Percentiles rank a stretch among this genome's conserved stretches.
These are phyloP conservation scores for Globisporangium apiculatum DNA, from an alignment of 352 stramenopile species.

Conservation along the genomic window DNA sequence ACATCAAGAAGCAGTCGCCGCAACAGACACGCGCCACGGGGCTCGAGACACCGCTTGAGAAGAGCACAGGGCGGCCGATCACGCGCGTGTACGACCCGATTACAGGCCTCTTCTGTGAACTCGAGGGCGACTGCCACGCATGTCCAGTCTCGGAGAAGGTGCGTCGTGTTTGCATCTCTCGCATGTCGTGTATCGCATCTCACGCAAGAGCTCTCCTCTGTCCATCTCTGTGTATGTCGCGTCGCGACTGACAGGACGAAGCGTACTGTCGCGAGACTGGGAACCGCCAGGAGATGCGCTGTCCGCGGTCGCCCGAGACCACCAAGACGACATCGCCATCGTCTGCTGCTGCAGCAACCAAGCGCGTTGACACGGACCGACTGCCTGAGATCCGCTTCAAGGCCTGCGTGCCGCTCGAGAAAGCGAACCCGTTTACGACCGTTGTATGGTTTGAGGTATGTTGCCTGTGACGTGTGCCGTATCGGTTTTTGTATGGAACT, in stretches of 20 bases:
- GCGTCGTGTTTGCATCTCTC: background rate
- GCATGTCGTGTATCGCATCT: background rate
- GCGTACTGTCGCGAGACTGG: conserved; percentile 59
- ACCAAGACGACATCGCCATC: conserved; percentile 3
- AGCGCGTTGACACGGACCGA: background rate
- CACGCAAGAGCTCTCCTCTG: no score
- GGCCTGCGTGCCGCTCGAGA: conserved; percentile 36
- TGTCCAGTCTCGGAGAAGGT: conserved; percentile 47
- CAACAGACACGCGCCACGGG: background rate
- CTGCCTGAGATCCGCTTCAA: conserved; percentile 41
- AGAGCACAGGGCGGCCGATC: conserved; percentile 18
- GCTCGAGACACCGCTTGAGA: conserved; percentile 15
- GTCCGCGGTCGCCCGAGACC: conserved; percentile 17
- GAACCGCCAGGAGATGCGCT: conserved; percentile 62
- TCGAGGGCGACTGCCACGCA: conserved; percentile 44
- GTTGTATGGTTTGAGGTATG: conserved; percentile 75
- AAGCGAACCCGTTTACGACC: conserved; percentile 24
- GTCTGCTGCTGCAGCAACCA: background rate
- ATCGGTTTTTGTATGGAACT: no score
- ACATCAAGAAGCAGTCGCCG: conserved; percentile 12
- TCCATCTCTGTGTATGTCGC: background rate
- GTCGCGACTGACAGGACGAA: conserved; percentile 24
- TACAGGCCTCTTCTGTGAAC: conserved; percentile 48
- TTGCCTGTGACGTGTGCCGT: no score
- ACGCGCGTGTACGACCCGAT: conserved; percentile 59